These are phyloP conservation scores for Pseudoscleropodium purum DNA, from an alignment of 225 moss, liverwort and hornwort genomes.

Conservation along the genomic window DNA sequence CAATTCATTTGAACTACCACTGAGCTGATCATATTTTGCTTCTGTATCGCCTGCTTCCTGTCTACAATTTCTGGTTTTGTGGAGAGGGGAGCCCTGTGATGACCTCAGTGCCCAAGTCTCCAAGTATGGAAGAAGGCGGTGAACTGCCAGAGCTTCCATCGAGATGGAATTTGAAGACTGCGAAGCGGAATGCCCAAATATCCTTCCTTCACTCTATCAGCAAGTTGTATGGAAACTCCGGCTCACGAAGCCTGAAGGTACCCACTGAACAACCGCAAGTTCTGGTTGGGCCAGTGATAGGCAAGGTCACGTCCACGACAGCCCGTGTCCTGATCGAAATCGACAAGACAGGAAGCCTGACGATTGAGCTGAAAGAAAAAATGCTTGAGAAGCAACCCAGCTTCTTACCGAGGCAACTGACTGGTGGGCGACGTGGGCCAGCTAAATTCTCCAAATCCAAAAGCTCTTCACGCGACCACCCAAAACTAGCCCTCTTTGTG, in stretches of 20 bases:
- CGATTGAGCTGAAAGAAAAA: slow-evolving; percentile 21
- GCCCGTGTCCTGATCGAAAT: slow-evolving; percentile 79
- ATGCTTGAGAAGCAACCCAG: slow-evolving; percentile 15
- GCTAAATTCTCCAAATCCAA: background rate
- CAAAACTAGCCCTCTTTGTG: background rate
- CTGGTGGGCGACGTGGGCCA: background rate
- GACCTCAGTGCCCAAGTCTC: background rate
- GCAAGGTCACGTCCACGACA: slow-evolving; percentile 67
- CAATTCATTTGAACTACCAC: background rate
- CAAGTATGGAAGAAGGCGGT: slow-evolving; percentile 5
- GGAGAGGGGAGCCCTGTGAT: background rate
- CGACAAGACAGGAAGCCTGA: slow-evolving; percentile 23
- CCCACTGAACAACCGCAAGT: slow-evolving; percentile 30
- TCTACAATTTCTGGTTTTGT: background rate
- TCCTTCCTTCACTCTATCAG: slow-evolving; percentile 36
- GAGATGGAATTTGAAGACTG: slow-evolving; percentile 30
- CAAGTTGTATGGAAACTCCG: slow-evolving; percentile 34
- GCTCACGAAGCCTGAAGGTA: slow-evolving; percentile 6
- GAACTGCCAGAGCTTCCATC: slow-evolving; percentile 5
- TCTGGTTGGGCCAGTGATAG: slow-evolving; percentile 75
- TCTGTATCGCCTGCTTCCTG: background rate
- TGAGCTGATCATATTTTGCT: background rate
- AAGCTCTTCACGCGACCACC: background rate
- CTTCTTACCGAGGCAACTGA: slow-evolving; percentile 13
- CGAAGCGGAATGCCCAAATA: slow-evolving; percentile 25